Evolutionary conservation across 2,329 filamentous ascomycete genomes (phyloP).

Genomic region (Fusarium mundagurra): DNA sequence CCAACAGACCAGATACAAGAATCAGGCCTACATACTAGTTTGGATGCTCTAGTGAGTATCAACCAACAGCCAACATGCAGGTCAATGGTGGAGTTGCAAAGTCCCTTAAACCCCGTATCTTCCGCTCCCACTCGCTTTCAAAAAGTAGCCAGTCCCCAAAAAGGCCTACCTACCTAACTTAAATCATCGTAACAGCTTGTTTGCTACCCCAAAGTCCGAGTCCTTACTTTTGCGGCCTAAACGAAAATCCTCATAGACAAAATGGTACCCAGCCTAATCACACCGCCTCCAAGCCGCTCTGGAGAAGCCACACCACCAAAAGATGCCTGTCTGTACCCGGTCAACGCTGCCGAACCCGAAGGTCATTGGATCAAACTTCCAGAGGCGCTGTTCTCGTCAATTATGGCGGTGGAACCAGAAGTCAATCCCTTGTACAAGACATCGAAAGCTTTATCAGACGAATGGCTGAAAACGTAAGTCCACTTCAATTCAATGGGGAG

Average conservation of each 20-base stretch:
- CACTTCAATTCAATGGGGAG: background rate
- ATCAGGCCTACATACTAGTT: background rate
- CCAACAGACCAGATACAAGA: background rate
- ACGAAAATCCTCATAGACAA: background rate
- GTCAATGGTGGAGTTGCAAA: background rate
- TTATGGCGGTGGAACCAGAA: constrained; percentile 20
- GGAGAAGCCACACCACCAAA: background rate
- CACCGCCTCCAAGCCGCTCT: constrained; percentile 20
- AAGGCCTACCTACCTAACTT: background rate
- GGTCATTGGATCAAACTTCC: constrained; percentile 17
- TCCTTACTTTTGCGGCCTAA: background rate
- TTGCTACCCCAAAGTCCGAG: background rate
- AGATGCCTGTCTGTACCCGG: background rate
- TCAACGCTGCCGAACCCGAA: background rate
- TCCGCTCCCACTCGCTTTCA: background rate
- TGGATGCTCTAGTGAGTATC: background rate
- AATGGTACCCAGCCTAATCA: constrained; percentile 20
- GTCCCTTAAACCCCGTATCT: background rate
- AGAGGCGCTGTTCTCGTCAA: constrained; percentile 20
- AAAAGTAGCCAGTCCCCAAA: background rate
- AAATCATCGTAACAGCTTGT: background rate
- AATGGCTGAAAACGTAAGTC: constrained; percentile 20
- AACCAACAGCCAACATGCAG: background rate
- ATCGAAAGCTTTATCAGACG: constrained; percentile 15
- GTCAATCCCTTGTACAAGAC: constrained; percentile 21